phyloP scores from a whole-genome alignment of 1,284 basidiomycete species.

The Rhodotorula sp. region DNA sequence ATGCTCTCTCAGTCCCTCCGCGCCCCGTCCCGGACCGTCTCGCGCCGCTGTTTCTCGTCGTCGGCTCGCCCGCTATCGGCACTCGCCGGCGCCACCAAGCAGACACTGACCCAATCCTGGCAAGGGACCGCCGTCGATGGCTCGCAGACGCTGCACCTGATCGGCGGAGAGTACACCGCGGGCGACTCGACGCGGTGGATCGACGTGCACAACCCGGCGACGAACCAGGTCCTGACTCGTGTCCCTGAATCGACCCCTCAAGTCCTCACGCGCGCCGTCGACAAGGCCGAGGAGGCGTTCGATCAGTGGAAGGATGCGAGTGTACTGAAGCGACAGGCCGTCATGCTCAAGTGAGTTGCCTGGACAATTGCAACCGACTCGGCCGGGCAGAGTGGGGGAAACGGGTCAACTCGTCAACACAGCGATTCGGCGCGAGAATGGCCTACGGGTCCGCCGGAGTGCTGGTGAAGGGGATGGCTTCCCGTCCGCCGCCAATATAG shows the following conservation, averaged over 20 bases:
- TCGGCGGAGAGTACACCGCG: slow-evolving; percentile 41
- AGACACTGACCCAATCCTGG: slow-evolving; percentile 14
- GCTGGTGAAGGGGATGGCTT: too few relatives aligned
- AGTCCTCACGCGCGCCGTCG: slow-evolving; percentile 84
- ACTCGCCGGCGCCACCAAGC: slow-evolving; percentile 5
- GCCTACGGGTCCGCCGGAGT: too few relatives aligned
- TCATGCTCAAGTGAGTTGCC: slow-evolving; percentile 73
- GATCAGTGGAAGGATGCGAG: slow-evolving; percentile 85
- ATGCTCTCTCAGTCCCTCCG: background rate
- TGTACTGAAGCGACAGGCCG: slow-evolving; percentile 79
- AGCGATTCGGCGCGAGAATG: too few relatives aligned
- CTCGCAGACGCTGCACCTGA: slow-evolving; percentile 36
- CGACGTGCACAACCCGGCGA: slow-evolving; percentile 43
- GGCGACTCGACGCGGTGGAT: slow-evolving; percentile 35
- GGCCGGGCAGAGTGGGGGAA: background rate
- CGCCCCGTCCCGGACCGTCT: background rate
- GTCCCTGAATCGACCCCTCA: slow-evolving; percentile 82
- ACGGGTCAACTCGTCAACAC: background rate
- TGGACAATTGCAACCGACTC: background rate
- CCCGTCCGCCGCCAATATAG: background rate
- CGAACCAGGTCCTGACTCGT: slow-evolving; percentile 68
- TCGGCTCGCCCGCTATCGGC: slow-evolving; percentile 1
- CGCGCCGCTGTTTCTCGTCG: slow-evolving; percentile 6
- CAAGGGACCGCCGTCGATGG: slow-evolving; percentile 22
- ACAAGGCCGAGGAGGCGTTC: slow-evolving; percentile 81